Evolutionary conservation across 768 basidiomycete species (phyloP).

Genomic region (Leccinum pellstonianum): DNA sequence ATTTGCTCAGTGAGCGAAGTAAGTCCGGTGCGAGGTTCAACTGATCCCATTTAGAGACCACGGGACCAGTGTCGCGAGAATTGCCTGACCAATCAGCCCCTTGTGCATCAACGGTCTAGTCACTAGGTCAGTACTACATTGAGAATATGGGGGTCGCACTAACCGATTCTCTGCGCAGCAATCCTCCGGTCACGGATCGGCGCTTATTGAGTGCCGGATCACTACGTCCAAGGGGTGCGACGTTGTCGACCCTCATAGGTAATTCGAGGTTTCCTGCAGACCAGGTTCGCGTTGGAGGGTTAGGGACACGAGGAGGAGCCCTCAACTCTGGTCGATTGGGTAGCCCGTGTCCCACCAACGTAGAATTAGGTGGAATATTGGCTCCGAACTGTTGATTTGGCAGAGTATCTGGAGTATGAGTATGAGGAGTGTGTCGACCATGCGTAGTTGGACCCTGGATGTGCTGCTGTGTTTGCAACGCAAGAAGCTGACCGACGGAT

Average conservation of each 20-base stretch:
- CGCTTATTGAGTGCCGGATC: slow-evolving; percentile 62
- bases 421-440: slow-evolving; percentile 33
- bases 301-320: slow-evolving; percentile 57
- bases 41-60: slow-evolving; percentile 96
- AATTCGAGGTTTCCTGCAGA: slow-evolving; percentile 79
- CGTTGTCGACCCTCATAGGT: slow-evolving; percentile 54
- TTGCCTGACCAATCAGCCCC: slow-evolving; percentile 53
- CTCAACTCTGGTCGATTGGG: slow-evolving; percentile 67
- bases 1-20: slow-evolving; percentile 84
- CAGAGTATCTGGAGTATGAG: slow-evolving; percentile 45
- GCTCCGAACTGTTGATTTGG: slow-evolving; percentile 40
- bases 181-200: slow-evolving; percentile 61
- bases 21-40: slow-evolving; percentile 82
- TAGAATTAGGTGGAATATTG: slow-evolving; percentile 36
- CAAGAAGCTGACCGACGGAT: slow-evolving; percentile 82
- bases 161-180: slow-evolving; percentile 73
- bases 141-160: slow-evolving; percentile 43
- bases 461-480: slow-evolving; percentile 72
- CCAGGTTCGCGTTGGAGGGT: slow-evolving; percentile 79
- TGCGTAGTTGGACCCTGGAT: slow-evolving; percentile 46
- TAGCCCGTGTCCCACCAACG: slow-evolving; percentile 56
- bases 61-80: slow-evolving; percentile 71
- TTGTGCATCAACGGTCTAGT: slow-evolving; percentile 51
- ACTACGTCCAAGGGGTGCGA: slow-evolving; percentile 36
- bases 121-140: slow-evolving; percentile 17